Evolutionary conservation across 225 moss, liverwort and hornwort species (phyloP).

Genomic region (Rhytidiadelphus loreus): DNA sequence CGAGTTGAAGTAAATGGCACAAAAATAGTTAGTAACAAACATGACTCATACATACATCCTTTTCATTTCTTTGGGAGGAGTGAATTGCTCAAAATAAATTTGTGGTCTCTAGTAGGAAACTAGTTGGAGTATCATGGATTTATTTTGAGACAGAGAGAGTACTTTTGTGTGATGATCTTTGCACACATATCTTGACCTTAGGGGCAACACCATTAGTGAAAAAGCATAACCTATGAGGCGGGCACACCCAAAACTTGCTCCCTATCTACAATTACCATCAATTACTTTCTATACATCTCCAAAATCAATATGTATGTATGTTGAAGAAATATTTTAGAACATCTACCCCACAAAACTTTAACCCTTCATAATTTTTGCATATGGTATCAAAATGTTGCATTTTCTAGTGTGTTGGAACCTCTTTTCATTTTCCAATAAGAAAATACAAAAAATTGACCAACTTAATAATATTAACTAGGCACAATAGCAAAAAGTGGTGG

Average conservation of each 20-base stretch:
- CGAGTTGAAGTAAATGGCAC: not conserved
- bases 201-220: not conserved
- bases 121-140: accelerated
- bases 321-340: not conserved
- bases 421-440: not conserved
- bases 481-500: not conserved
- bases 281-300: accelerated
- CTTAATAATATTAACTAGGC: not conserved
- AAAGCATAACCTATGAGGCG: not conserved
- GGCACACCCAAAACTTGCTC: accelerated
- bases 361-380: not conserved
- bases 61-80: too few relatives aligned
- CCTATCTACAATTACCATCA: accelerated
- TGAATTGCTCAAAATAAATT: not conserved
- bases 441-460: not conserved
- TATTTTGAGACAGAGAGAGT: not conserved
- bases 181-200: too few relatives aligned
- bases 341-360: not conserved
- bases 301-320: not conserved
- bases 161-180: not conserved
- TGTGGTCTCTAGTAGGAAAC: accelerated
- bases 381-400: accelerated
- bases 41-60: not conserved
- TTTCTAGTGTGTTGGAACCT: accelerated
- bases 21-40: not conserved